A percentile compares a stretch with the other conserved stretches of the same genome.
phyloP scores from a whole-genome alignment of 176 grass and related monocot genomes.

The Panicum miliaceum region DNA sequence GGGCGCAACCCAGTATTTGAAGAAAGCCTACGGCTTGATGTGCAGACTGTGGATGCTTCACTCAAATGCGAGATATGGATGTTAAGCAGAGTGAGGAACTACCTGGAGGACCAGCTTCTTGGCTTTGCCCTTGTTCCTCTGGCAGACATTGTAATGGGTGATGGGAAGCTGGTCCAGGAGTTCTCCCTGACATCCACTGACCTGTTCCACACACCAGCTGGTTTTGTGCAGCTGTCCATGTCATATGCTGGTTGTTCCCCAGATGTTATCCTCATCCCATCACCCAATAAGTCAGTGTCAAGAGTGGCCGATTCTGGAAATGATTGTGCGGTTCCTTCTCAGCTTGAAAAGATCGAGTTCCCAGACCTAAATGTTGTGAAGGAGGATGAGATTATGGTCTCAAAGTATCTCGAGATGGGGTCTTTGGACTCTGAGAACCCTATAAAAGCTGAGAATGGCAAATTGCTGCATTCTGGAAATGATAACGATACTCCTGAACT shows the following conservation, averaged over 20 bases:
- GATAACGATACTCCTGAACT: slow-evolving; percentile 41
- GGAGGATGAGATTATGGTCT: slow-evolving; percentile 89
- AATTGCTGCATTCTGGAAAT: slow-evolving; percentile 39
- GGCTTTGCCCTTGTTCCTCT: slow-evolving; percentile 79
- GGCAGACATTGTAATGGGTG: slow-evolving; percentile 51
- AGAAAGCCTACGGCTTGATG: slow-evolving; percentile 61
- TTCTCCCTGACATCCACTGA: slow-evolving; percentile 79
- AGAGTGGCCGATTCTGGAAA: slow-evolving; percentile 32
- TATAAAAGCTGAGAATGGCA: slow-evolving; percentile 23
- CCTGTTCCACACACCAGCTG: slow-evolving; percentile 82
- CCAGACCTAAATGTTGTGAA: slow-evolving; percentile 76
- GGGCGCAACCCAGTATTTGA: slow-evolving; percentile 87
- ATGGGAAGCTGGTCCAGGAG: slow-evolving; percentile 59
- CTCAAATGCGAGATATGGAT: slow-evolving; percentile 93
- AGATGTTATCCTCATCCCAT: slow-evolving; percentile 66
- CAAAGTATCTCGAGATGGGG: slow-evolving; percentile 83
- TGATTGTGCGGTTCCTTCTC: slow-evolving; percentile 36
- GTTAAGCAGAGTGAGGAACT: slow-evolving; percentile 89
- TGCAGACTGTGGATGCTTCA: slow-evolving; percentile 50
- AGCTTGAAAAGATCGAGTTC: slow-evolving; percentile 87
- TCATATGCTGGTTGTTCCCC: slow-evolving; percentile 78
- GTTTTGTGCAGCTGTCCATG: slow-evolving; percentile 82
- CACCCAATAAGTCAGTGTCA: slow-evolving; percentile 42
- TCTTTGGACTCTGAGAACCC: slow-evolving; percentile 51
- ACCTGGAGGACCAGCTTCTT: slow-evolving; percentile 89